Base-by-base conservation (phyloP, 768 basidiomycete genomes). In the Boletellus sp. region DNA sequence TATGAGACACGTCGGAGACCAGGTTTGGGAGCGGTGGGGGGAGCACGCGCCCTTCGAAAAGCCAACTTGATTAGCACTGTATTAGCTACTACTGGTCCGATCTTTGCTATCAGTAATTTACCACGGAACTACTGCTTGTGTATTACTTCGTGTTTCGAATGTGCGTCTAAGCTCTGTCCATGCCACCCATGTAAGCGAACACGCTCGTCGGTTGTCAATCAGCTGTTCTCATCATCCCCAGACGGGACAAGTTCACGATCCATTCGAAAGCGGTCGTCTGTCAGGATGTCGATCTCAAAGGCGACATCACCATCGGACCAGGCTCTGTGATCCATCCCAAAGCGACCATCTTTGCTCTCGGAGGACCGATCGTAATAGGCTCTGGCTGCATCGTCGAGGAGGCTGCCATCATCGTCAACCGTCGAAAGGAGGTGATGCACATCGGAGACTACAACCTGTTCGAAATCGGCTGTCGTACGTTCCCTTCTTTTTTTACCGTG, bases 391-490 rank as follows among this genome's bases (percentile, higher is more conserved):
- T 97, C 59, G 81, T 98, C 50, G 96, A 98, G 62, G 96, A 99
- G 65, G 80, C 80, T 11, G 89, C 81, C 6, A 85, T 96, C 59
- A 81, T 99, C 54, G 86, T 96, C 45, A 97, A 98, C 68, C 78
- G 90, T 81, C 87, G 52, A 47, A 92, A 88, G 60, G 88, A 92
- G 62, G 80, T 87, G 32, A 91, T 97, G 92, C 81, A 85, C 17
- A 92, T 99, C 42, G 95, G 95, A 6, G 85, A 95, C 65, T 84
- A 90, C 53, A 97, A 97, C 66, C 73, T 94, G 50, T 95, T 99
- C 61, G 92, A 96, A 71, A 91, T 96, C 46, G 90, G 89, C 19
- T 91, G 87, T 67, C 86, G 95, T 95, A 62, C 54, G 90, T 83
- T 16, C 34, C 31, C 16, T 19, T 37, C 37, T 33, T n/a, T n/a